phyloP scores from a whole-genome alignment of 192 early-diverging fungal species.

The Irineochytrium annulatum region DNA sequence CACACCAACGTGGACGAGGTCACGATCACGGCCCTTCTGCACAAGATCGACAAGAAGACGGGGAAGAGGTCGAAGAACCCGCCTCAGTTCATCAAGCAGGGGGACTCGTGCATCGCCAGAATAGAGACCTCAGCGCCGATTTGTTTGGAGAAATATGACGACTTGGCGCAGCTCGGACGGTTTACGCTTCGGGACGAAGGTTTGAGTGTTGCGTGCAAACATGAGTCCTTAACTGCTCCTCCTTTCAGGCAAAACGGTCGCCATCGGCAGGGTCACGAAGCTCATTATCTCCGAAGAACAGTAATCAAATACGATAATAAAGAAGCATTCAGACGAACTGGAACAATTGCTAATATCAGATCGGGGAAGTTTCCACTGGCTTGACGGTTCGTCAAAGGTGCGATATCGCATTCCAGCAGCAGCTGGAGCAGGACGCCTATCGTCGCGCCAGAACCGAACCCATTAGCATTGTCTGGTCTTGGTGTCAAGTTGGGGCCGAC shows the following conservation, averaged over 20 bases:
- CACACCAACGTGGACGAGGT: constrained; percentile 89
- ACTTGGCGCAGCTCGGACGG: constrained; percentile 87
- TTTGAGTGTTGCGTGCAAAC: constrained; percentile 20
- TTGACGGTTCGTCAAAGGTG: too few species aligned
- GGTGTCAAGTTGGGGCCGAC: too few species aligned
- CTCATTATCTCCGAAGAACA: constrained; percentile 47
- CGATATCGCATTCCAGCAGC: too few species aligned
- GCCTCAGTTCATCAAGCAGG: constrained; percentile 91
- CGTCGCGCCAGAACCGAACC: too few species aligned
- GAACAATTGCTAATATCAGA: too few species aligned
- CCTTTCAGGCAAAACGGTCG: constrained; percentile 71
- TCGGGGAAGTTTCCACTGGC: too few species aligned
- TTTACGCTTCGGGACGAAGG: constrained; percentile 99
- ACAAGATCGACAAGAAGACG: constrained; percentile 91
- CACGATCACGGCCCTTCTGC: constrained; percentile 72
- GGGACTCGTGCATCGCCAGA: constrained; percentile 81
- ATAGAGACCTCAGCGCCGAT: constrained; percentile 73
- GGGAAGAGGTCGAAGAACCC: constrained; percentile 82
- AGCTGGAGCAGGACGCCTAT: too few species aligned
- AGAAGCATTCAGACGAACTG: too few species aligned
- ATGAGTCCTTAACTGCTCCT: constrained; percentile 14
- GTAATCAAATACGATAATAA: too few species aligned
- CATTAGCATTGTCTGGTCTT: too few species aligned
- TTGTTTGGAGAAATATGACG: constrained; percentile 82
- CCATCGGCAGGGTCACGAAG: constrained; percentile 92